These are phyloP conservation scores for Lentinula sp. DNA, from an alignment of 768 basidiomycete species.

Conservation along the genomic window DNA sequence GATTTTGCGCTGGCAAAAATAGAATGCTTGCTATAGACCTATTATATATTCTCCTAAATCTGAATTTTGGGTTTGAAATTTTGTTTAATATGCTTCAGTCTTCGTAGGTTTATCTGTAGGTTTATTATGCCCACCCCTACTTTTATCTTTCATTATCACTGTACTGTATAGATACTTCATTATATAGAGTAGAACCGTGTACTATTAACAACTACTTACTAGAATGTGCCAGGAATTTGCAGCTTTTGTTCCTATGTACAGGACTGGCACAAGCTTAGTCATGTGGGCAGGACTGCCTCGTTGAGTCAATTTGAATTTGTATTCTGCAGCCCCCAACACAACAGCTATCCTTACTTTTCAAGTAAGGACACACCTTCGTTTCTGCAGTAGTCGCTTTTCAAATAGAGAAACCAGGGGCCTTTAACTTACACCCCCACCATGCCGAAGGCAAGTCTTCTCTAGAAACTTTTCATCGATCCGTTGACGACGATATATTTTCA, in stretches of 20 bases:
- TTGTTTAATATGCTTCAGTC: background rate
- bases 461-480: background rate
- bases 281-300: background rate
- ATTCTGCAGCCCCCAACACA: background rate
- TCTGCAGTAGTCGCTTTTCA: background rate
- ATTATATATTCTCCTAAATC: background rate
- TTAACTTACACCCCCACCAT: background rate
- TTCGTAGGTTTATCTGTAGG: background rate
- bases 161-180: background rate
- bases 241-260: background rate
- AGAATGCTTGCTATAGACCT: conserved; percentile 47
- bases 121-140: background rate
- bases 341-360: background rate
- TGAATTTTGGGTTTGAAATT: background rate
- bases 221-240: too few species aligned
- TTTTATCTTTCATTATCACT: background rate
- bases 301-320: background rate
- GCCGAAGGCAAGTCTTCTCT: background rate
- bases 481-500: background rate
- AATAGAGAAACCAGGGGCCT: background rate
- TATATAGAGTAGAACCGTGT: background rate
- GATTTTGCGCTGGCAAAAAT: conserved; percentile 61
- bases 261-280: background rate
- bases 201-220: background rate
- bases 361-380: conserved; percentile 4